Conservation (phyloP, 73 alveolate genomes). For the Tetrahymena elliotti region DNA sequence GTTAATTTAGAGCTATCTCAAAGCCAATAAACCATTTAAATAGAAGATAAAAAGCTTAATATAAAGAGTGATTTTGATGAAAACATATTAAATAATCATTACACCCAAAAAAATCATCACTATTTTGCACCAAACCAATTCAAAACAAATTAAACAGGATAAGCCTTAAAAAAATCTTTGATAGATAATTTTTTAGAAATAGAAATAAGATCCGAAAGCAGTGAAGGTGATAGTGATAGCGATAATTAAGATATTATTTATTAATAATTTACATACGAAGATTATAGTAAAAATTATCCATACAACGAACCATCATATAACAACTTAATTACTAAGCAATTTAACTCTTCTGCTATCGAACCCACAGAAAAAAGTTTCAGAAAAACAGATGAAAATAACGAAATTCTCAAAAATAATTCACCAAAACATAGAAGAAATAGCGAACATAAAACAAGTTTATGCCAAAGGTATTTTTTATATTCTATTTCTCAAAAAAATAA, state of each 20-base stretch:
- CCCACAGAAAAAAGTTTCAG: not conserved
- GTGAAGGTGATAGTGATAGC: not conserved
- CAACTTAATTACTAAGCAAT: not conserved
- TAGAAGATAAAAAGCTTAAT: not conserved
- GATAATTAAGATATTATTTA: not conserved
- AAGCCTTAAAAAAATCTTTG: not conserved
- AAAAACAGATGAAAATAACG: not conserved
- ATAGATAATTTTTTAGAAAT: not conserved
- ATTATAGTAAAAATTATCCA: not conserved
- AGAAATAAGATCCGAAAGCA: not conserved
- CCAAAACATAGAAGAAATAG: not conserved
- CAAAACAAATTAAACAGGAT: not conserved
- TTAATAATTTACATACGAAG: not conserved
- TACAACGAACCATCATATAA: not conserved
- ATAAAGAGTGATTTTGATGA: not conserved
- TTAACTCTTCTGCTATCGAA: not conserved
- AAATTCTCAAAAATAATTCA: not conserved
- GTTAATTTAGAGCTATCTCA: not conserved
- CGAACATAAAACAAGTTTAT: not conserved
- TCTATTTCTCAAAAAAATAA: no score
- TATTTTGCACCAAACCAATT: not conserved
- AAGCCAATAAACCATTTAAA: not conserved
- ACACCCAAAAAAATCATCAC: not conserved
- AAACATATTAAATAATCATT: not conserved
- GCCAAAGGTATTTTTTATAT: not conserved